phyloP scores from a whole-genome alignment of 1,284 basidiomycete genomes.

The Microbotryum scabiosae region DNA sequence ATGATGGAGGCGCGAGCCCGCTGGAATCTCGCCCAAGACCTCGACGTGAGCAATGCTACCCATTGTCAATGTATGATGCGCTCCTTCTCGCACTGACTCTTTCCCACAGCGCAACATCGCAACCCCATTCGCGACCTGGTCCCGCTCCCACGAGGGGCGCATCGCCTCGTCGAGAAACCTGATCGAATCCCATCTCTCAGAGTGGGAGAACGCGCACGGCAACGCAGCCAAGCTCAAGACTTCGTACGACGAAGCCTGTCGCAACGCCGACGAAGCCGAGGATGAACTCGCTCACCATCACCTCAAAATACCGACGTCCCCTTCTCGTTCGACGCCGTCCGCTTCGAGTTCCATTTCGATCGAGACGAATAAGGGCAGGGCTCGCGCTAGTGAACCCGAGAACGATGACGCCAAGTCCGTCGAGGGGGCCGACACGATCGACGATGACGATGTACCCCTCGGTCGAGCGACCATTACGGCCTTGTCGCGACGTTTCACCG shows the following conservation, averaged over 20 bases:
- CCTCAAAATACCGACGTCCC: background rate
- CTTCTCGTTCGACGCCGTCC: background rate
- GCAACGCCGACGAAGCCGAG: conserved; percentile 15
- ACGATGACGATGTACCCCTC: conserved; percentile 4
- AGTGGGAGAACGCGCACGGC: conserved; percentile 10
- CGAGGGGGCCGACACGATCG: conserved; percentile 2
- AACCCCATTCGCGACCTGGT: conserved; percentile 24
- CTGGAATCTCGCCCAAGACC: conserved; percentile 17
- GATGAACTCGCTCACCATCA: conserved; percentile 23
- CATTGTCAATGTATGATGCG: background rate
- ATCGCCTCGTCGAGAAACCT: conserved; percentile 5
- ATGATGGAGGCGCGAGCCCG: conserved; percentile 18
- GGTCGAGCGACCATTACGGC: no score
- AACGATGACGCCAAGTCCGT: conserved; percentile 3
- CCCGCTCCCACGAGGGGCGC: conserved; percentile 17
- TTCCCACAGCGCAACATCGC: conserved; percentile 13
- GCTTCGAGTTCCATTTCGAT: background rate
- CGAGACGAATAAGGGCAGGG: conserved; percentile 1
- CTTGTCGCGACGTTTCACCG: conserved; percentile 19
- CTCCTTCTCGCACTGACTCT: background rate
- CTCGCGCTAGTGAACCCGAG: background rate
- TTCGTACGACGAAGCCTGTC: conserved; percentile 19
- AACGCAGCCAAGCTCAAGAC: conserved; percentile 6
- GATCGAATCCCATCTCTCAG: conserved; percentile 5
- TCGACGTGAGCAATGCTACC: conserved; percentile 1